Percentiles rank a stretch among this genome's conserved stretches.
Evolutionary conservation across 139 green algal species (phyloP).

Genomic region (Gonium pectorale): DNA sequence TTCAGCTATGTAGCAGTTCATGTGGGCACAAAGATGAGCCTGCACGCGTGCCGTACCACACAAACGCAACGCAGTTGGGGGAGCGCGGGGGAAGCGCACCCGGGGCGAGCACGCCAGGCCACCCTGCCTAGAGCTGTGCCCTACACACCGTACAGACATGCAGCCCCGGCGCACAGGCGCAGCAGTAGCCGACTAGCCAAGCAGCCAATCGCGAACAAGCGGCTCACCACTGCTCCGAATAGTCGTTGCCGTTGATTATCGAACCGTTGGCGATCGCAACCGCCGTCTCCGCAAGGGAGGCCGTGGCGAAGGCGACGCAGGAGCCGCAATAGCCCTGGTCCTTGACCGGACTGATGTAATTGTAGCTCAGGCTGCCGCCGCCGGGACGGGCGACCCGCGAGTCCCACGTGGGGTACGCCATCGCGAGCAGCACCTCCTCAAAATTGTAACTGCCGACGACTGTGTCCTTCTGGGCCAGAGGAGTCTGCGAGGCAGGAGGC

Average conservation of each 20-base stretch:
- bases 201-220: no score
- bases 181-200: no score
- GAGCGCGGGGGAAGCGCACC: no score
- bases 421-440: not conserved
- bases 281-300: not conserved
- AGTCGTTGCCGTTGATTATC: not conserved
- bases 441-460: not conserved
- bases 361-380: no score
- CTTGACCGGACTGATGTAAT: conserved; percentile 65
- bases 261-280: not conserved
- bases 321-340: conserved; percentile 73
- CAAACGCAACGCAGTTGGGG: no score
- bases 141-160: no score
- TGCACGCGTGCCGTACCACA: no score
- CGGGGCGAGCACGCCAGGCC: no score
- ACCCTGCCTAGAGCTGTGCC: no score
- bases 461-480: not conserved
- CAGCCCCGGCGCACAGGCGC: no score
- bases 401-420: conserved; percentile 18
- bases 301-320: conserved; percentile 69
- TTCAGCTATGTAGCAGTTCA: no score
- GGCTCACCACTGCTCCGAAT: conserved; percentile 20
- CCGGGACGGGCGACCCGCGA: not conserved
- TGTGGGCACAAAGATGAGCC: no score
- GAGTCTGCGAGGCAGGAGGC: not conserved